These are phyloP conservation scores for Paramecium bursaria DNA, from an alignment of 73 alveolate genomes.

Conservation along the genomic window DNA sequence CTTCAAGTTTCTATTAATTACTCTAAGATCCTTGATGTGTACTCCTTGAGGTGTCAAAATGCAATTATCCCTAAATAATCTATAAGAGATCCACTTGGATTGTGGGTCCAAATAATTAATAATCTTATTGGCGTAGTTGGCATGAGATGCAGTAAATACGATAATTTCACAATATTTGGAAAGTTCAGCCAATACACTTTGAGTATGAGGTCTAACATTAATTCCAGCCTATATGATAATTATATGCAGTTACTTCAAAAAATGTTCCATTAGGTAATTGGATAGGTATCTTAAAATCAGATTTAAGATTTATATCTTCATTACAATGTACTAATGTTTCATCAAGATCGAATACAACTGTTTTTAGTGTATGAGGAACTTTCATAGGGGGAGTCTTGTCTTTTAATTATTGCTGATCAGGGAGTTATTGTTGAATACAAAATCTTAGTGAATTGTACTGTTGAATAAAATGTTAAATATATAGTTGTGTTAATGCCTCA, in stretches of 20 bases:
- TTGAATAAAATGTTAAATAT: no score
- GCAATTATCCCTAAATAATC: conserved; percentile 79
- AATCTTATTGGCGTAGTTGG: conserved; percentile 74
- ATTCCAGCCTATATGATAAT: conserved; percentile 67
- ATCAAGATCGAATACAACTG: no score
- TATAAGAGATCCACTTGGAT: conserved; percentile 69
- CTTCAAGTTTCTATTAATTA: conserved; percentile 71
- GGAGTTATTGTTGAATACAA: no score
- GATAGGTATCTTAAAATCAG: conserved; percentile 61
- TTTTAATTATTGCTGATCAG: no score
- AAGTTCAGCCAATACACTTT: conserved; percentile 42
- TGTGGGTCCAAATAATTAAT: conserved; percentile 75
- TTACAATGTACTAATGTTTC: no score
- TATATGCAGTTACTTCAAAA: conserved; percentile 44
- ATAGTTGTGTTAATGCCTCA: no score
- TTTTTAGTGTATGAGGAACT: no score
- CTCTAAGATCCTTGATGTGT: conserved; percentile 76
- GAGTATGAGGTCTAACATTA: conserved; percentile 63
- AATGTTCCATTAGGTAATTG: conserved; percentile 35
- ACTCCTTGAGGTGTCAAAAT: conserved; percentile 75
- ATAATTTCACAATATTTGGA: conserved; percentile 76
- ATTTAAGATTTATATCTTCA: conserved; percentile 49
- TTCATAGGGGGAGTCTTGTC: no score
- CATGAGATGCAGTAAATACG: conserved; percentile 78
- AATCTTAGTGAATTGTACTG: no score